Conservation (phyloP, 2,329 filamentous ascomycete genomes). For the Paramyrothecium sp. region DNA sequence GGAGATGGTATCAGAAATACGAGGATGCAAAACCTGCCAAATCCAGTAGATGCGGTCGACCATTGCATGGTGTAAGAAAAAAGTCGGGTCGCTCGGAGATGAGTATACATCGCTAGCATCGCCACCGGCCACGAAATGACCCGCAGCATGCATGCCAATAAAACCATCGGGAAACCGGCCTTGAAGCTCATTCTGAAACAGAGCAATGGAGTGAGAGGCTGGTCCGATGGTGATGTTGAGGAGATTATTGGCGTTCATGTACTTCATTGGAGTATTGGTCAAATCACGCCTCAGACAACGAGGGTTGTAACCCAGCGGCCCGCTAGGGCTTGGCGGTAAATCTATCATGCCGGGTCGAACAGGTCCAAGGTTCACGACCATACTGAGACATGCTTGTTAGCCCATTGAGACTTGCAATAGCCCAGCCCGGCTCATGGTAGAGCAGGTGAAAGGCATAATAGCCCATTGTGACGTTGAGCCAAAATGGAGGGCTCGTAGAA, state of each 20-base stretch:
- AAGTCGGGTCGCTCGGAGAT: slow-evolving; percentile 24
- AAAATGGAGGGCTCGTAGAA: neutral
- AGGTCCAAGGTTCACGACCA: slow-evolving; percentile 2
- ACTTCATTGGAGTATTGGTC: slow-evolving; percentile 15
- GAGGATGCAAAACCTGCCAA: slow-evolving; percentile 14
- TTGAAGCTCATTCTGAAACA: slow-evolving; percentile 26
- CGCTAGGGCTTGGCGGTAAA: neutral
- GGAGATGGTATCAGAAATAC: slow-evolving; percentile 8
- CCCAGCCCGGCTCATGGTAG: too few relatives aligned
- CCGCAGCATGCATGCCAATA: slow-evolving; percentile 29
- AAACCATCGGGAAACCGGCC: slow-evolving; percentile 16
- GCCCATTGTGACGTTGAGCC: too few relatives aligned
- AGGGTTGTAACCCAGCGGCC: slow-evolving; percentile 33
- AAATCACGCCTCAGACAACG: slow-evolving; percentile 44
- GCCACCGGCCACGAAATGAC: slow-evolving; percentile 33
- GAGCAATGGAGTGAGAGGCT: slow-evolving; percentile 4
- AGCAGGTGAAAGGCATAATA: neutral
- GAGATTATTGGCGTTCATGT: slow-evolving; percentile 4
- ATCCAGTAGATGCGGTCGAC: slow-evolving; percentile 22
- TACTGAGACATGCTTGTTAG: neutral
- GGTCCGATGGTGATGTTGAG: slow-evolving; percentile 6
- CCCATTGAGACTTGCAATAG: neutral
- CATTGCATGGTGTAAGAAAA: slow-evolving; percentile 22
- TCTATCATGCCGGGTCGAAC: neutral
- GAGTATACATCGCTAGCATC: slow-evolving; percentile 27